Evolutionary conservation across 1,284 basidiomycete species (phyloP).

Genomic region (Microbotryum lychnidis-dioicae): DNA sequence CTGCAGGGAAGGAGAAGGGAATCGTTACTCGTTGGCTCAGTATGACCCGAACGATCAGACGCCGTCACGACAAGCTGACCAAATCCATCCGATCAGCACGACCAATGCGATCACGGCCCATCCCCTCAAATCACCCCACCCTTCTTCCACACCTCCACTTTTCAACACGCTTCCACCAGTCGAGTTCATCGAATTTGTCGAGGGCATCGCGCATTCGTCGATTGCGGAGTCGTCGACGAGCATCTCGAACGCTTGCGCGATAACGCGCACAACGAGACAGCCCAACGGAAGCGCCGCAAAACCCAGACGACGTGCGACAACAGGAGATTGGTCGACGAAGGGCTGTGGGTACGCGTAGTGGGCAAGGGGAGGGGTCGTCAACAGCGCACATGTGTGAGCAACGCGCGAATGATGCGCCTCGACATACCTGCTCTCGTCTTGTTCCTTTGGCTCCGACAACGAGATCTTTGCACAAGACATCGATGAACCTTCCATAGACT

Average conservation of each 20-base stretch:
- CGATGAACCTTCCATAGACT: constrained; percentile 91
- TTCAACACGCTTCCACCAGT: constrained; percentile 8
- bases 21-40: not conserved
- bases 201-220: constrained; percentile 39
- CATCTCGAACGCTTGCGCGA: constrained; percentile 63
- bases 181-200: not conserved
- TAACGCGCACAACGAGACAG: constrained; percentile 80
- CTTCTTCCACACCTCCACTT: constrained; percentile 31
- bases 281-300: constrained; percentile 89
- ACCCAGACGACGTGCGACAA: constrained; percentile 85
- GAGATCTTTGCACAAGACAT: constrained; percentile 90
- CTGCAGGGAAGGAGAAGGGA: constrained; percentile 31
- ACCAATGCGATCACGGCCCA: constrained; percentile 56
- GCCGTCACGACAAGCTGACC: constrained; percentile 45
- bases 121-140: constrained; percentile 43
- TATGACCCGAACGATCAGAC: not conserved
- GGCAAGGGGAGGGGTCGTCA: not conserved
- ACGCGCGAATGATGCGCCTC: not conserved
- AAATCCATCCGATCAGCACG: constrained; percentile 66
- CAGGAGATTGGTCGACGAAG: constrained; percentile 90
- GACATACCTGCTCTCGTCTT: constrained; percentile 49
- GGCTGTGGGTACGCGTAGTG: constrained; percentile 51
- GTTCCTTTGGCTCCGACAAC: constrained; percentile 59
- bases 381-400: not conserved
- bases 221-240: constrained; percentile 46